phyloP scores from a whole-genome alignment of 1,139 yeast genomes.

The Yarrowia galli region DNA sequence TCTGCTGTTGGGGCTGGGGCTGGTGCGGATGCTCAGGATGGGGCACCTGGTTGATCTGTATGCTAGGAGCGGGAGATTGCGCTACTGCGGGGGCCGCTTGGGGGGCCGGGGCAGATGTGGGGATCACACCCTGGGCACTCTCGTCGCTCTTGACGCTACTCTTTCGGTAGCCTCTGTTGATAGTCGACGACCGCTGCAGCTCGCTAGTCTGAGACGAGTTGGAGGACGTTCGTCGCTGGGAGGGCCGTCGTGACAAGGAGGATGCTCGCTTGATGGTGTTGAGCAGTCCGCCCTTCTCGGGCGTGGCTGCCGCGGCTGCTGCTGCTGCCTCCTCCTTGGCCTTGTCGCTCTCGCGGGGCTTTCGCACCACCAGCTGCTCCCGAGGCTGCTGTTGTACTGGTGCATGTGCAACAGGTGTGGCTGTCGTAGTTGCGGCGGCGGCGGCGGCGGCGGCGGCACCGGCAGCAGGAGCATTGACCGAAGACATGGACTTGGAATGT shows the following conservation, averaged over 20 bases:
- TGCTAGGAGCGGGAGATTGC: slow-evolving; percentile 23
- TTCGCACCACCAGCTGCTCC: slow-evolving; percentile 27
- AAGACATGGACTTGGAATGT: slow-evolving; percentile 39
- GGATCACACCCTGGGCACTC: slow-evolving; percentile 18
- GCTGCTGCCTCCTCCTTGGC: slow-evolving; percentile 20
- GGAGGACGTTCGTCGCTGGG: slow-evolving; percentile 32
- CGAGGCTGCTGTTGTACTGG: slow-evolving; percentile 13
- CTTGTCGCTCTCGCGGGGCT: slow-evolving; percentile 37
- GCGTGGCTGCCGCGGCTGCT: not conserved
- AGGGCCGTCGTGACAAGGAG: slow-evolving; percentile 37
- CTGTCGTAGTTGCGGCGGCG: not conserved
- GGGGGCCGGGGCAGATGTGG: not conserved
- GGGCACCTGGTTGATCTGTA: slow-evolving; percentile 9
- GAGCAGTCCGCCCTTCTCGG: slow-evolving; percentile 26
- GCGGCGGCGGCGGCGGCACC: not conserved
- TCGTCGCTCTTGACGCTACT: slow-evolving; percentile 35
- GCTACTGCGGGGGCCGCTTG: not conserved
- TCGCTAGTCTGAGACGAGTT: slow-evolving; percentile 32
- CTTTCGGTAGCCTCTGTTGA: slow-evolving; percentile 29
- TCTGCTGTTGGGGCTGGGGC: too few species aligned
- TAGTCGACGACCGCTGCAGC: slow-evolving; percentile 22
- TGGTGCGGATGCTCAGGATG: not conserved
- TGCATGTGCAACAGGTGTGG: not conserved
- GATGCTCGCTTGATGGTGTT: slow-evolving; percentile 37
- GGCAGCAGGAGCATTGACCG: slow-evolving; percentile 35